These are phyloP conservation scores for Talaromyces pinophilus DNA, from an alignment of 2,329 filamentous ascomycete species.

Conservation along the genomic window DNA sequence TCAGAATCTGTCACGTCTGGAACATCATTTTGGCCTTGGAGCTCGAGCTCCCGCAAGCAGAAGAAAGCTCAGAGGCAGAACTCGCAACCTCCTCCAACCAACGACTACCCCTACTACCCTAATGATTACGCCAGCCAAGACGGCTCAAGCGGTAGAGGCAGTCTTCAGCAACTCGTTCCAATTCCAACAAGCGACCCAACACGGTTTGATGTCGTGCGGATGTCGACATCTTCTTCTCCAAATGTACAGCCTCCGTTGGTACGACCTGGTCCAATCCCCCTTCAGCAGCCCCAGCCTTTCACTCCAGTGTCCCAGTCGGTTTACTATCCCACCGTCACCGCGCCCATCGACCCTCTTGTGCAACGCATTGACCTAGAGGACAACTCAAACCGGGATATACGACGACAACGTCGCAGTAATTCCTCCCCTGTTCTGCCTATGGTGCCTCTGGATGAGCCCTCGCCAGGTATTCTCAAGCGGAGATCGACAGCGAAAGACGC, in stretches of 20 bases:
- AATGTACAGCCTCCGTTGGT: constrained; percentile 34
- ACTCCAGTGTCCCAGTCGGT: constrained; percentile 69
- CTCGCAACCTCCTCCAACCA: neutral
- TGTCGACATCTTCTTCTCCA: constrained; percentile 31
- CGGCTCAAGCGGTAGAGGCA: constrained; percentile 45
- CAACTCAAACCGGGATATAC: constrained; percentile 3
- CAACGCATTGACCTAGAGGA: constrained; percentile 8
- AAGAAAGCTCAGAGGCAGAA: constrained; percentile 41
- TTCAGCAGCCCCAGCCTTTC: constrained; percentile 85
- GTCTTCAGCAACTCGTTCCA: constrained; percentile 63
- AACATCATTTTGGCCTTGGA: constrained; percentile 61
- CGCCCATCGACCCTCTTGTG: constrained; percentile 42
- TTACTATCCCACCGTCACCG: constrained; percentile 54
- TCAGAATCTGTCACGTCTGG: constrained; percentile 56
- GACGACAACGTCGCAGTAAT: constrained; percentile 44
- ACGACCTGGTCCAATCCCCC: constrained; percentile 62
- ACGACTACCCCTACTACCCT: constrained; percentile 12
- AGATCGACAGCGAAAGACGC: constrained; percentile 39
- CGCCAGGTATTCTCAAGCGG: constrained; percentile 34
- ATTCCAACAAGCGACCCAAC: constrained; percentile 66
- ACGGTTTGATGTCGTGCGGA: constrained; percentile 57
- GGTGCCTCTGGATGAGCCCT: constrained; percentile 29
- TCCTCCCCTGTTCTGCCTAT: constrained; percentile 49
- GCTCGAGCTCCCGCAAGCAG: constrained; percentile 59
- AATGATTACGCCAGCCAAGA: constrained; percentile 22